Percentiles rank a stretch among this genome's conserved stretches.
Conservation (phyloP, 805 yeast genomes). For the Candida ipomoeae region DNA sequence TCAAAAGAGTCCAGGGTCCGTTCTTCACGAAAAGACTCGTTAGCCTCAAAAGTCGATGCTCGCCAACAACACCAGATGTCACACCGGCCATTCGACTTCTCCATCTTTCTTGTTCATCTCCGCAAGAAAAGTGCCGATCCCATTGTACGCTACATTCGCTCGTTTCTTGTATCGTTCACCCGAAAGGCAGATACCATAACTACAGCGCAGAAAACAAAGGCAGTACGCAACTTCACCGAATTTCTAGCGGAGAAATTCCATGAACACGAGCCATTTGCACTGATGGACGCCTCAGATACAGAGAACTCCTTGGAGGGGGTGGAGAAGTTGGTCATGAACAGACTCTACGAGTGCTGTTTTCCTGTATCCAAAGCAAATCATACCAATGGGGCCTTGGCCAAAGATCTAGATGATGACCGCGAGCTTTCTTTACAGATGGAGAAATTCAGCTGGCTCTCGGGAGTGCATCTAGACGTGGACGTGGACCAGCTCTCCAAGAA, state of each 20-base stretch:
- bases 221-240: slow-evolving; percentile 68
- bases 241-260: slow-evolving; percentile 65
- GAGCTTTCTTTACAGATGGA: slow-evolving; percentile 48
- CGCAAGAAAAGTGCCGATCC: slow-evolving; percentile 81
- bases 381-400: slow-evolving; percentile 20
- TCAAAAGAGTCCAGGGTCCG: no score
- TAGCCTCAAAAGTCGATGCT: slow-evolving; percentile 22
- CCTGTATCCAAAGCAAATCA: slow-evolving; percentile 59
- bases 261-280: slow-evolving; percentile 67
- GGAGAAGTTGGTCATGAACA: slow-evolving; percentile 88
- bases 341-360: slow-evolving; percentile 72
- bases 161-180: slow-evolving; percentile 75
- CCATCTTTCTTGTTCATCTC: slow-evolving; percentile 66
- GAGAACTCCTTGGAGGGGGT: slow-evolving; percentile 84
- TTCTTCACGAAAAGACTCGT: slow-evolving; percentile 11
- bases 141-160: slow-evolving; percentile 75
- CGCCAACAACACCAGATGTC: slow-evolving; percentile 38
- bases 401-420: slow-evolving; percentile 62
- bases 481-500: slow-evolving; percentile 37
- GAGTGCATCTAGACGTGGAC: slow-evolving; percentile 73
- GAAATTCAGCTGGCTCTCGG: slow-evolving; percentile 68
- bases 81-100: slow-evolving; percentile 72
- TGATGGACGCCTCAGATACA: slow-evolving; percentile 52
- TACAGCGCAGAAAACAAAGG: slow-evolving; percentile 70
- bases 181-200: slow-evolving; percentile 58